These are phyloP conservation scores for Termitomyces bulborhizus DNA, from an alignment of 768 basidiomycete genomes.

Conservation along the genomic window DNA sequence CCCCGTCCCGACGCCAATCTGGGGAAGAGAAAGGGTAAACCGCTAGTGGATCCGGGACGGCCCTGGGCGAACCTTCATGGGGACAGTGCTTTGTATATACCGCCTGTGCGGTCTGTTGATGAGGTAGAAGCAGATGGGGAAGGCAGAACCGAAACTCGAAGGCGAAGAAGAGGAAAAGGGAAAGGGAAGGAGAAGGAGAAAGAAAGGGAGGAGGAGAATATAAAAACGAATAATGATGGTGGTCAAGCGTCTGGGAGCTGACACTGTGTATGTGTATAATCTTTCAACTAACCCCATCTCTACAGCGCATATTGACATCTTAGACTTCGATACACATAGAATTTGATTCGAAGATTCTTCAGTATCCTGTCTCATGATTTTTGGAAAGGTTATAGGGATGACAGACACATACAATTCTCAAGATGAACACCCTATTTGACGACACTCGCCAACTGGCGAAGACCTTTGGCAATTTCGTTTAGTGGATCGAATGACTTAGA, in stretches of 20 bases:
- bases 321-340: too few relatives aligned
- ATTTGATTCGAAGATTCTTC: too few relatives aligned
- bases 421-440: too few relatives aligned
- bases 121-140: constrained; percentile 1
- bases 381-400: too few relatives aligned
- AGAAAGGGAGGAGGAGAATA: constrained; percentile 5
- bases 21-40: constrained; percentile 30
- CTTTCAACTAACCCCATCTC: too few relatives aligned
- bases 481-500: too few relatives aligned
- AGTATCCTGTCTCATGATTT: too few relatives aligned
- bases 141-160: constrained; percentile 3
- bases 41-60: constrained; percentile 13
- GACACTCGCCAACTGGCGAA: too few relatives aligned
- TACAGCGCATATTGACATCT: too few relatives aligned
- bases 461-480: too few relatives aligned
- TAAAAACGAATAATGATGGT: neutral
- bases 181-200: constrained; percentile 7
- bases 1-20: constrained; percentile 29
- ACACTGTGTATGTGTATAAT: neutral
- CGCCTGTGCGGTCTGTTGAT: constrained; percentile 14
- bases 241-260: constrained; percentile 1
- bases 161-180: constrained; percentile 5
- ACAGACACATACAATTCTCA: too few relatives aligned
- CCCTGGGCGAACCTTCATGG: constrained; percentile 8
- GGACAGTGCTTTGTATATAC: constrained; percentile 30